Percentiles rank a stretch among this genome's conserved stretches.
Conservation (phyloP, 176 grass and related monocot genomes). For the Ampelocalamus luodianensis region DNA sequence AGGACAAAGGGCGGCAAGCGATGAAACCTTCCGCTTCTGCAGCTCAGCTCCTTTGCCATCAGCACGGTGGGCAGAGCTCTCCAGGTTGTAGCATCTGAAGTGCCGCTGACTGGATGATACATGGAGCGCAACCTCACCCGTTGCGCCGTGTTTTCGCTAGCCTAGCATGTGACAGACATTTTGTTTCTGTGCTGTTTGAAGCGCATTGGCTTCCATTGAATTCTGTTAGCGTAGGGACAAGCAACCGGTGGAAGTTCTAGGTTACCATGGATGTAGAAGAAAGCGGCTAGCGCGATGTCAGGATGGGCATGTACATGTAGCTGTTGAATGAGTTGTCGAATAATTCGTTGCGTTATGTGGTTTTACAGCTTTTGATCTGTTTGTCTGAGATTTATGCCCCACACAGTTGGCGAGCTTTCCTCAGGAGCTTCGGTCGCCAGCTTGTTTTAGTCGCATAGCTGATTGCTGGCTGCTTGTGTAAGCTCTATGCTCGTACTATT, state of each 20-base stretch:
- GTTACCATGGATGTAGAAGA: constrained; percentile 38
- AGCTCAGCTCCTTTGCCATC: not conserved
- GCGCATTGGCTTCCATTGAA: constrained; percentile 61
- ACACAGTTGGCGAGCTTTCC: not conserved
- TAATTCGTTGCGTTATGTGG: constrained; percentile 7
- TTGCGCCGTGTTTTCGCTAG: constrained; percentile 20
- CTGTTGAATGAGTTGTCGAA: not conserved
- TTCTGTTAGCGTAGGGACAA: constrained; percentile 39
- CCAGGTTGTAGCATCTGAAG: constrained; percentile 22
- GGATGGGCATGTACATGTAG: constrained; percentile 45
- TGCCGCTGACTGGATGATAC: constrained; percentile 40
- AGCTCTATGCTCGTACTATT: not conserved
- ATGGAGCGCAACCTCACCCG: constrained; percentile 28
- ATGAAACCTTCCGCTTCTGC: constrained; percentile 33
- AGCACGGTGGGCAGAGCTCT: constrained; percentile 6
- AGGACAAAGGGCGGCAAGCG: constrained; percentile 52
- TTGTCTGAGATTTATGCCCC: too few species aligned
- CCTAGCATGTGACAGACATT: constrained; percentile 48
- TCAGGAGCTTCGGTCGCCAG: not conserved
- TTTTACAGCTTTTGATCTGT: not conserved
- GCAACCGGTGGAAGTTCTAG: not conserved
- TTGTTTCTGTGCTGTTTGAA: constrained; percentile 30
- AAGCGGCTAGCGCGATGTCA: not conserved
- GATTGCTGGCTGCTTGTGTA: not conserved
- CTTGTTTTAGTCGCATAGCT: not conserved